Percentiles rank a stretch among this genome's conserved stretches.
phyloP scores from a whole-genome alignment of 192 early-diverging fungal species.

The Gaertneriomyces semiglobifer region DNA sequence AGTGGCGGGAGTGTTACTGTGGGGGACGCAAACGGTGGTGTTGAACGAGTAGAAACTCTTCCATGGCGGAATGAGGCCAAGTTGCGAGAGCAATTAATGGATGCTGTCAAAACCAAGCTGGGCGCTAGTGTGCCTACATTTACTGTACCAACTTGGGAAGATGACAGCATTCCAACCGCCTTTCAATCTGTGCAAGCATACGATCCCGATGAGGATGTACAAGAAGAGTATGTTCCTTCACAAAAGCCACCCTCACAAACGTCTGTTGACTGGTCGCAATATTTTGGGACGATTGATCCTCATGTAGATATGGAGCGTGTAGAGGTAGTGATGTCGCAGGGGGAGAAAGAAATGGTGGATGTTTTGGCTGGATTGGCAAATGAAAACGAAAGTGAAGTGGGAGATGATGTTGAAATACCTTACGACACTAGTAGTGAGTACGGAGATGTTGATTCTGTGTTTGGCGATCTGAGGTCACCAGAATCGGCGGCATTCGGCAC shows the following conservation, averaged over 20 bases:
- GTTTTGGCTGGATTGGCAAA: not conserved
- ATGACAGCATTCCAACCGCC: conserved; percentile 41
- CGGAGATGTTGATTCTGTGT: not conserved
- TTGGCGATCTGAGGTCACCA: no score
- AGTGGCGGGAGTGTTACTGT: not conserved
- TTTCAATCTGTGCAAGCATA: conserved; percentile 28
- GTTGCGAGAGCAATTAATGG: conserved; percentile 5
- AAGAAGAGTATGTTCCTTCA: no score
- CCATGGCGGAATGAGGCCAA: conserved; percentile 22
- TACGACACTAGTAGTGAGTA: not conserved
- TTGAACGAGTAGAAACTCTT: conserved; percentile 20
- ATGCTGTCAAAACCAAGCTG: not conserved
- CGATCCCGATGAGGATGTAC: not conserved
- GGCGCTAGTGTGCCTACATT: no score
- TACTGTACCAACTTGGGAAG: not conserved
- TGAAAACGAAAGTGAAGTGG: not conserved
- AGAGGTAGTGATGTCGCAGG: not conserved
- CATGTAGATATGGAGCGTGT: conserved; percentile 1
- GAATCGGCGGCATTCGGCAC: no score
- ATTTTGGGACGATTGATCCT: not conserved
- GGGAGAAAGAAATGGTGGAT: not conserved
- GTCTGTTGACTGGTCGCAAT: not conserved
- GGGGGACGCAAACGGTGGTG: not conserved
- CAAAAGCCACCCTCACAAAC: no score
- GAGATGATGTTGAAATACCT: not conserved